Conservation (phyloP, 78 protist genomes). For the Pigoraptor vietnamica region DNA sequence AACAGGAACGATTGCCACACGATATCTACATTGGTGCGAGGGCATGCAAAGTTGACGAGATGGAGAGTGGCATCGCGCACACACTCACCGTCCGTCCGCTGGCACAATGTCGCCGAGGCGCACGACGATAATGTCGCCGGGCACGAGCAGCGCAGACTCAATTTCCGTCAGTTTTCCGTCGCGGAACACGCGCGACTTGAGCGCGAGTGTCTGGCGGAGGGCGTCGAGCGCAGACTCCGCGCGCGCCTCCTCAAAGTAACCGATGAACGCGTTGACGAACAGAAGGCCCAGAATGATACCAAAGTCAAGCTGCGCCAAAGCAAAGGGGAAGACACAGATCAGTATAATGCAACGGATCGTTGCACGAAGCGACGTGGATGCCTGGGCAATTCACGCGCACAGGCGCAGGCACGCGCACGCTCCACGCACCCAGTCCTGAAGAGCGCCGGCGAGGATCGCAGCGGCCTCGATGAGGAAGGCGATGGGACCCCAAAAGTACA, state of each 20-base stretch:
- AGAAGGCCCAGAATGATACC: constrained; percentile 53
- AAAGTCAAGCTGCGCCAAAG: constrained; percentile 45
- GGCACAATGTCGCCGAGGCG: constrained; percentile 76
- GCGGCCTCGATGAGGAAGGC: constrained; percentile 74
- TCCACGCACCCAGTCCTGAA: constrained; percentile 11
- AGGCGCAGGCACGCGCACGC: background rate
- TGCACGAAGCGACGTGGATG: too few species aligned
- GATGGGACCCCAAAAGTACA: constrained; percentile 64
- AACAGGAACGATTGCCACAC: too few species aligned
- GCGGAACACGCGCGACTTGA: constrained; percentile 39
- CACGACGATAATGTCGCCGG: constrained; percentile 78
- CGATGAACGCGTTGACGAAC: constrained; percentile 68
- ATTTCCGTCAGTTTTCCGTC: constrained; percentile 54
- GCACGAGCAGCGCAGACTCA: constrained; percentile 65
- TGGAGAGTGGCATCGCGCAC: too few species aligned
- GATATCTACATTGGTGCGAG: too few species aligned
- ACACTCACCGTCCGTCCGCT: constrained; percentile 52
- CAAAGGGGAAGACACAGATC: too few species aligned
- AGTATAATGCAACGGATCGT: too few species aligned
- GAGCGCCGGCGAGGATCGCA: constrained; percentile 53
- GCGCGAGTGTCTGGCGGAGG: constrained; percentile 56
- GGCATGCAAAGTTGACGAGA: too few species aligned
- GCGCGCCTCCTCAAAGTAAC: constrained; percentile 67
- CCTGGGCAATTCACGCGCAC: background rate
- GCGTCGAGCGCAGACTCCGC: constrained; percentile 86